A percentile compares a stretch with the other conserved stretches of the same genome.
phyloP scores from a whole-genome alignment of 371 early-diverging fungal species.

The Haplosporangium sp. region DNA sequence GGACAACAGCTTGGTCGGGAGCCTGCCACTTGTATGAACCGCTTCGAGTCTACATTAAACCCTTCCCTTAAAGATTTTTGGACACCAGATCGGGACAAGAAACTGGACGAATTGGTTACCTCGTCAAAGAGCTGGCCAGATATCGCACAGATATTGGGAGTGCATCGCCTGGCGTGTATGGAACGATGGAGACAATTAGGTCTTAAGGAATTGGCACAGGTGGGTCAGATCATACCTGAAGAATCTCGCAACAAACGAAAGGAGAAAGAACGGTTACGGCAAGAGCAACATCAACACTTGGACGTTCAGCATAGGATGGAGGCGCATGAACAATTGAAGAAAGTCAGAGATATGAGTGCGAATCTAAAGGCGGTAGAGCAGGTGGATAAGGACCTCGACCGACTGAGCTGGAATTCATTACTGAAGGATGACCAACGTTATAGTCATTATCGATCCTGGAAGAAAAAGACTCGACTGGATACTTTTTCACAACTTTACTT shows the following conservation, averaged over 20 bases:
- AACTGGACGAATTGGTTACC: slow-evolving; percentile 14
- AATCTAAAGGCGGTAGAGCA: slow-evolving; percentile 7
- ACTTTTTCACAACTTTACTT: slow-evolving; percentile 21
- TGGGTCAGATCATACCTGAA: background rate
- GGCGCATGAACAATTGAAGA: background rate
- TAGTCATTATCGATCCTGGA: slow-evolving; percentile 22
- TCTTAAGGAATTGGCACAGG: background rate
- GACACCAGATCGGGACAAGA: slow-evolving; percentile 21
- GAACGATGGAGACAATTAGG: slow-evolving; percentile 35
- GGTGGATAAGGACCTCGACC: slow-evolving; percentile 20
- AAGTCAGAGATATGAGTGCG: background rate
- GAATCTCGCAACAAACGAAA: background rate
- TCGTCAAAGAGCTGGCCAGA: slow-evolving; percentile 34
- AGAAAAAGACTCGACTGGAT: slow-evolving; percentile 10
- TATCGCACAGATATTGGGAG: slow-evolving; percentile 26
- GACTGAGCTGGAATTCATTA: slow-evolving; percentile 21
- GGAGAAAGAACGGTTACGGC: slow-evolving; percentile 6
- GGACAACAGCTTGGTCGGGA: slow-evolving; percentile 25
- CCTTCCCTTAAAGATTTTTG: slow-evolving; percentile 29
- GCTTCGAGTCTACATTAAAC: slow-evolving; percentile 38
- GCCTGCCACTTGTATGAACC: slow-evolving; percentile 40
- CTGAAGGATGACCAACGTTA: slow-evolving; percentile 25
- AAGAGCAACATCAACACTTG: background rate
- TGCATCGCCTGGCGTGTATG: slow-evolving; percentile 42
- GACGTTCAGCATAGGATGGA: background rate